Evolutionary conservation across 2,329 filamentous ascomycete genomes (phyloP).

Genomic region (Beauveria bassiana): DNA sequence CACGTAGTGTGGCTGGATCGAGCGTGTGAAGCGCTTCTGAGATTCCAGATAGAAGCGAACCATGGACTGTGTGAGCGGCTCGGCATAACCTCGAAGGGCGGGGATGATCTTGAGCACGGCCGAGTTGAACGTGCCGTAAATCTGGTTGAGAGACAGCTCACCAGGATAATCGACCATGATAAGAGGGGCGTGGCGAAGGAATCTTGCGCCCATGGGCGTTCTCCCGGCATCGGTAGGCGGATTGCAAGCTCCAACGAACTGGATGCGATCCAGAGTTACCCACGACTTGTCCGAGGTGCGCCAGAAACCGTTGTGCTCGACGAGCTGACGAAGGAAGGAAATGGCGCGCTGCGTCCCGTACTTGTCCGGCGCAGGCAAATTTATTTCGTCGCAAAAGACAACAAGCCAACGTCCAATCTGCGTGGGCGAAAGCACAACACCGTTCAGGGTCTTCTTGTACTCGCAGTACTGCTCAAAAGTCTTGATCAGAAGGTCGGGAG

Average conservation of each 20-base stretch:
- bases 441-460: constrained; percentile 97
- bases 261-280: constrained; percentile 95
- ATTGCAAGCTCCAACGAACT: constrained; percentile 98
- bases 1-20: constrained; percentile 97
- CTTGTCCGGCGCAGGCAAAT: constrained; percentile 92
- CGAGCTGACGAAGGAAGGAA: constrained; percentile 91
- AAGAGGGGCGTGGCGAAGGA: constrained; percentile 92
- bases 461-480: constrained; percentile 99
- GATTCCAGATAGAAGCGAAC: constrained; percentile 94
- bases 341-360: constrained; percentile 97
- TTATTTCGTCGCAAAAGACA: constrained; percentile 99
- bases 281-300: constrained; percentile 93
- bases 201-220: constrained; percentile 86
- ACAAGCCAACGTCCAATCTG: constrained; percentile 98
- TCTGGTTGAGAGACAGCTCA: constrained; percentile 87
- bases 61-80: constrained; percentile 93
- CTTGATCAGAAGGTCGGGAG: constrained; percentile 94
- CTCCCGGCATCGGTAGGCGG: constrained; percentile 94
- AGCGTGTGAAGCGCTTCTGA: constrained; percentile 86
- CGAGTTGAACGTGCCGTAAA: constrained; percentile 96
- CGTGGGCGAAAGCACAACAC: constrained; percentile 88
- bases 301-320: constrained; percentile 99
- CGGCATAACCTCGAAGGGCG: constrained; percentile 87
- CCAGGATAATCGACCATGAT: constrained; percentile 99
- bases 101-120: constrained; percentile 96